phyloP scores from a whole-genome alignment of 495 filamentous ascomycete species.

The Penicillium coprophilum region DNA sequence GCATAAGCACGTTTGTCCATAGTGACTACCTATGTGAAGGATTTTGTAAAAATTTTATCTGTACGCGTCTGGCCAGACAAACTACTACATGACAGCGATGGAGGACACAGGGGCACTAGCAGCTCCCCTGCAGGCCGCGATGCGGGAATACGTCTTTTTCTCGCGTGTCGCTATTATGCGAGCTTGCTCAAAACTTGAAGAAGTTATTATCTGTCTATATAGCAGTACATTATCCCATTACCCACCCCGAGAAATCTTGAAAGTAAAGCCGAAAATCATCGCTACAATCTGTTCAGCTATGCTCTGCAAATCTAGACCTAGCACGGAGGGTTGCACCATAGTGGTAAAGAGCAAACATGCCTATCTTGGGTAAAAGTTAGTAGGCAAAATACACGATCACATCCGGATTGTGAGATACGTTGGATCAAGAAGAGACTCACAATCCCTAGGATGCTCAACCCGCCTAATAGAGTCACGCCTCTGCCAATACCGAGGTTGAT shows the following conservation, averaged over 20 bases:
- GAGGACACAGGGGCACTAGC: too few relatives aligned
- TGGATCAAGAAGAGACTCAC: background rate
- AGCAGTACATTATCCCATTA: too few relatives aligned
- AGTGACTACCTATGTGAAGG: too few relatives aligned
- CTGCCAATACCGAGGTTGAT: background rate
- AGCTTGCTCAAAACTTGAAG: too few relatives aligned
- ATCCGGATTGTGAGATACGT: background rate
- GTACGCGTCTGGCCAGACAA: too few relatives aligned
- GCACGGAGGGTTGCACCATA: background rate
- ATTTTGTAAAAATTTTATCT: too few relatives aligned
- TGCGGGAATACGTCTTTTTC: too few relatives aligned
- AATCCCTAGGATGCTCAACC: conserved; percentile 1
- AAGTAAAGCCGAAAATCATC: background rate
- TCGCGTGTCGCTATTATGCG: too few relatives aligned
- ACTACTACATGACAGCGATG: too few relatives aligned
- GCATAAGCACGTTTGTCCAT: too few relatives aligned
- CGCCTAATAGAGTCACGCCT: conserved; percentile 7
- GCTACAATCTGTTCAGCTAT: background rate
- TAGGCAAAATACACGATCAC: background rate
- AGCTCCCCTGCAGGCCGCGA: too few relatives aligned
- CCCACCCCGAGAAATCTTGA: background rate
- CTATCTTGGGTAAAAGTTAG: background rate
- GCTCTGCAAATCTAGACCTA: background rate
- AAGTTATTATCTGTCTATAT: too few relatives aligned
- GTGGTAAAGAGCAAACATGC: background rate